phyloP scores from a whole-genome alignment of 257 asterid genomes.

The Cynanchum wilfordii region DNA sequence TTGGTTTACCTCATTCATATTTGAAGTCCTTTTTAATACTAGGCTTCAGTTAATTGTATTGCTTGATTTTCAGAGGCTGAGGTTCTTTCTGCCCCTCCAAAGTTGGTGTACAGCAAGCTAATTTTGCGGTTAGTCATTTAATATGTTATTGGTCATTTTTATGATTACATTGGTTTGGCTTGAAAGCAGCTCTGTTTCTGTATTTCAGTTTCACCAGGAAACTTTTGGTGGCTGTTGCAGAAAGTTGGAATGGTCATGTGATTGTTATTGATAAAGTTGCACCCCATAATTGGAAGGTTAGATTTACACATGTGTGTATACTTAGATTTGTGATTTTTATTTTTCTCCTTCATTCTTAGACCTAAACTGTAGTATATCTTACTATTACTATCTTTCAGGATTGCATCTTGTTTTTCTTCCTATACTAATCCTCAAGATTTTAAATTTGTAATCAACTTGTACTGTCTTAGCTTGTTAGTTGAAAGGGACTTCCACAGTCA shows the following conservation, averaged over 20 bases:
- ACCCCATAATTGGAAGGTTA: constrained; percentile 82
- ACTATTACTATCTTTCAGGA: not conserved
- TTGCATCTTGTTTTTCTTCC: not conserved
- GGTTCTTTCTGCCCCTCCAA: constrained; percentile 94
- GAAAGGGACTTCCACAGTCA: not conserved
- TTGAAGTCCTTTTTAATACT: not conserved
- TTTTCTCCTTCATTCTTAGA: not conserved
- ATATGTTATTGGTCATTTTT: constrained; percentile 7
- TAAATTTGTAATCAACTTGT: not conserved
- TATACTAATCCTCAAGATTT: not conserved
- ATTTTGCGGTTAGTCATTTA: constrained; percentile 57
- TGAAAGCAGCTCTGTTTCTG: not conserved
- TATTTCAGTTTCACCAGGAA: constrained; percentile 77
- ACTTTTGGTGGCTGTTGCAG: constrained; percentile 78
- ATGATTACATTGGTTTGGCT: constrained; percentile 2
- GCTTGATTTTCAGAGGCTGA: constrained; percentile 56
- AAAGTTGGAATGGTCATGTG: constrained; percentile 80
- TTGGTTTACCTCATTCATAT: not conserved
- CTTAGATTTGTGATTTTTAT: not conserved
- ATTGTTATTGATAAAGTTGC: constrained; percentile 64
- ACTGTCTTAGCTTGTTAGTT: not conserved
- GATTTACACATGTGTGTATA: constrained; percentile 15
- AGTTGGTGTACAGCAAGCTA: constrained; percentile 92
- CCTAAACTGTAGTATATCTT: not conserved
- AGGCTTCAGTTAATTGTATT: constrained; percentile 17